Base-by-base conservation (phyloP, 768 basidiomycete genomes). In the Kwoniella dejecticola region DNA sequence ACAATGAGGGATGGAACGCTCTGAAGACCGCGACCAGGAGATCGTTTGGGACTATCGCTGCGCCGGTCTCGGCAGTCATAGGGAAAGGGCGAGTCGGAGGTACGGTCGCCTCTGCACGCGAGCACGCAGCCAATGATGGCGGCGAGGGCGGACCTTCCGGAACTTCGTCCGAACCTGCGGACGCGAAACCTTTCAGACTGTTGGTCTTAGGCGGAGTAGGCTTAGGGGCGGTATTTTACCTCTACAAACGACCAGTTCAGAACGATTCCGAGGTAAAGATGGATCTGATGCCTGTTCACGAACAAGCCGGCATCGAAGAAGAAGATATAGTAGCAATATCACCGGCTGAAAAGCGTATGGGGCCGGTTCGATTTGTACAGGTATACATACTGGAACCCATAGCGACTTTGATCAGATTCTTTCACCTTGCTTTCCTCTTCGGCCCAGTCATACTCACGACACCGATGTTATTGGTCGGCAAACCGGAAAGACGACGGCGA, bases 361-460 rank as follows among this genome's bases (percentile, higher is more conserved):
- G 84, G 8, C 74, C 88, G 30, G 59, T 79, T 15, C 71, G 80
- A 2, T 26, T 89, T 49, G 69, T 93, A 17, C 82, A 82, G 42
- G 80, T 83, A 54, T 82, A 81, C 52, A 79, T 98, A 69, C 84
- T 89, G 84, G 93, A 97, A 74, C 95, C 92, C 13, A 75, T 98
- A 52, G 82, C 89, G 47, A 97, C 91, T 0, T 85, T 87, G 24
- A 81, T 83, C 54, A 85, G 96, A 41, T 97, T 98, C 80, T 78
- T 92, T 24, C 85, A 89, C 69, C 85, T 99, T 21, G 87, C 88
- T 65, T 77, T 84, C 63, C 82, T 98, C 55, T 98, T 99, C 79
- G 79, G 88, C 3, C 96, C 96, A 0, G 91, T 97, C 60, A 84
- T 99, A 52, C 45, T 94, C 47, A 82, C 86, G 2, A 84, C 86